phyloP scores from a whole-genome alignment of 208 protist genomes.

The Phytomonas francai region DNA sequence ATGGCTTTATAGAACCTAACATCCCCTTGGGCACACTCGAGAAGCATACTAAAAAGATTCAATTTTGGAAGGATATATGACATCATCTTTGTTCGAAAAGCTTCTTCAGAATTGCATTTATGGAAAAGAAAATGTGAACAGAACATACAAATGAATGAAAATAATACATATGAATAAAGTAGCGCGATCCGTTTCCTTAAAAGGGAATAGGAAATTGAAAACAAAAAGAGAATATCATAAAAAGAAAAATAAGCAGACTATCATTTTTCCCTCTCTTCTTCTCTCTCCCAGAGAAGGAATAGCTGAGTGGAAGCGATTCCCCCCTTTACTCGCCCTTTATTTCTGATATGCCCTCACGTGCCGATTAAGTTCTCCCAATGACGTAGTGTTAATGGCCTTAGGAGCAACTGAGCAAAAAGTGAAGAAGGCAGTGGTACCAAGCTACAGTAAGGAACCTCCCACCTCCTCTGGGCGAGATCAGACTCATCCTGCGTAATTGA shows the following conservation, averaged over 20 bases:
- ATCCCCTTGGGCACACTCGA: too few species aligned
- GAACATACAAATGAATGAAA: too few species aligned
- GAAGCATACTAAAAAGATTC: too few species aligned
- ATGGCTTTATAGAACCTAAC: not conserved
- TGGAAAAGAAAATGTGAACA: too few species aligned
- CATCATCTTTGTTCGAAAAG: too few species aligned
- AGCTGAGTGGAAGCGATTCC: not conserved
- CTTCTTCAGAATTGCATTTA: too few species aligned
- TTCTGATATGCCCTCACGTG: not conserved
- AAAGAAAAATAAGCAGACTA: not conserved
- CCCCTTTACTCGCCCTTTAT: not conserved
- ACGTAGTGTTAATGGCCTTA: slow-evolving; percentile 21
- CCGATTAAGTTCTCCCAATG: not conserved
- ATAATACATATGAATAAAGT: not conserved
- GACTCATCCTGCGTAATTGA: slow-evolving; percentile 12
- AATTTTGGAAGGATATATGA: too few species aligned
- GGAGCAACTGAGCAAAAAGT: slow-evolving; percentile 21
- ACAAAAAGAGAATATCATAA: not conserved
- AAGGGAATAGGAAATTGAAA: not conserved
- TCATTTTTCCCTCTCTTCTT: not conserved
- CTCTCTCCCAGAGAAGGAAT: not conserved
- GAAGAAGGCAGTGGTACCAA: slow-evolving; percentile 20
- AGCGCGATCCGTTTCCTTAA: not conserved
- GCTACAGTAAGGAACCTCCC: slow-evolving; percentile 13
- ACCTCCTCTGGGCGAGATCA: slow-evolving; percentile 6